Evolutionary conservation across 2,329 filamentous ascomycete species (phyloP), one percentile per base, ranked within the genome.

Genomic region (Juglanconis oblonga): DNA sequence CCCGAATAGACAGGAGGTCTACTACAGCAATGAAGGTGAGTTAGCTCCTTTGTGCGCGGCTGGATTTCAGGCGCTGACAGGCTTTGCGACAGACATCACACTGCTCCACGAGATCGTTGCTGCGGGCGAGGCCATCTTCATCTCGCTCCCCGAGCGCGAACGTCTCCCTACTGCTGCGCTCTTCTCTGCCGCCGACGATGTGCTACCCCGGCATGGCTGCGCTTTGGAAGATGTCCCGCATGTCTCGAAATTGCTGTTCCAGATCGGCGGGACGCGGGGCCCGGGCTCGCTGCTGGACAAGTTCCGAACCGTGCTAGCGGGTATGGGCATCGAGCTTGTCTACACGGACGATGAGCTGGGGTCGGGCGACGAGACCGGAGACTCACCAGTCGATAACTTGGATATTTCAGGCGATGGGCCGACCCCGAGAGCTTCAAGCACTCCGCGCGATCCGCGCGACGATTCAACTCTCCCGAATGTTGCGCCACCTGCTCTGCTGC

Each of bases 161-260:
- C 82, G 84, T 58, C 79, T 89, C 29, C 87, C 90, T 3, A 91
- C 89, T 60, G 87, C 87, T 69, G 91, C 91, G 9, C 82, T 97
- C 17, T 96, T 96, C 74, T 81, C 83, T 56, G 91, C 91, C 35
- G 96, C 96, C 71, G 89, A 95, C 69, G 80, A 85, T 58, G 81
- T 93, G 47, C 82, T 96, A n/a, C 84, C 84, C 5, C 79, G 86
- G 65, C 79, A 90, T 76, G 88, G 86, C 57, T 78, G 91, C 64
- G 82, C 91, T 61, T 81, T 86, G n/a, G 87, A 90, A 67, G 90
- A 93, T n/a, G 72, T 73, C 68, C 86, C 87, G 67, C 85, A 89
- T 66, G 88, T 92, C 68, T 87, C 92, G 65, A 85, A 88, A 64
- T 87, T 96, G 67, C 76, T 97, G 58, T 91, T 95, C 71, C 88